A percentile compares a stretch with the other conserved stretches of the same genome.
These are phyloP conservation scores for Coniosporium tulheliwenetii DNA, from an alignment of 2,329 filamentous ascomycete genomes.

Conservation along the genomic window DNA sequence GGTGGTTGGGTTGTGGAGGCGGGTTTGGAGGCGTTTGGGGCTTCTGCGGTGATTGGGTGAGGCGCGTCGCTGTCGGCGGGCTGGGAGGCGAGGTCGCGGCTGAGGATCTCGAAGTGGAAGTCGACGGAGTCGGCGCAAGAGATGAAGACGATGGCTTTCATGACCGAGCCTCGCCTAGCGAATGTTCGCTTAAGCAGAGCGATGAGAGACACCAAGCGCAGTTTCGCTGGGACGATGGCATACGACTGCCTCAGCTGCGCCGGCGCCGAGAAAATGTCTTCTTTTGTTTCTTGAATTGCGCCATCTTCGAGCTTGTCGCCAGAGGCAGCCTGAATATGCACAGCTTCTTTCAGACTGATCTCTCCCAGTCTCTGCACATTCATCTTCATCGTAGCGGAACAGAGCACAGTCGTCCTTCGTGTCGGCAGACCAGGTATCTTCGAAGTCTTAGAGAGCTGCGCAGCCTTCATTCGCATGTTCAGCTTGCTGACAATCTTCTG, in stretches of 20 bases:
- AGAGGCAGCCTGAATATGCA: slow-evolving; percentile 61
- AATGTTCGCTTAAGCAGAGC: slow-evolving; percentile 78
- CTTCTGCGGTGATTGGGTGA: not conserved
- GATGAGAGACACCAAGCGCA: slow-evolving; percentile 76
- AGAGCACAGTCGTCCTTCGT: slow-evolving; percentile 73
- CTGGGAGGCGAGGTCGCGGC: slow-evolving; percentile 17
- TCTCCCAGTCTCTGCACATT: slow-evolving; percentile 87
- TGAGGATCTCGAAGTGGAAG: slow-evolving; percentile 83
- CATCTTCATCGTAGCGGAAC: slow-evolving; percentile 96
- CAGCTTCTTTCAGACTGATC: slow-evolving; percentile 85
- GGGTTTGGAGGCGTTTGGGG: not conserved
- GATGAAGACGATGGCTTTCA: slow-evolving; percentile 95
- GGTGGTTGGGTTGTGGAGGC: too few species aligned
- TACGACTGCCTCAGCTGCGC: slow-evolving; percentile 91
- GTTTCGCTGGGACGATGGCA: slow-evolving; percentile 71
- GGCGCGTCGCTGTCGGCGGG: not conserved
- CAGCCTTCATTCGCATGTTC: slow-evolving; percentile 46
- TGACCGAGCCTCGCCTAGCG: slow-evolving; percentile 73
- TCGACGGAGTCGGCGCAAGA: slow-evolving; percentile 95
- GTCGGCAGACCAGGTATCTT: slow-evolving; percentile 53
- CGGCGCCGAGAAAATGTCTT: slow-evolving; percentile 59
- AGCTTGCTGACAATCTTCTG: slow-evolving; percentile 73
- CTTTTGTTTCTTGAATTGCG: slow-evolving; percentile 24
- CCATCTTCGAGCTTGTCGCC: slow-evolving; percentile 35
- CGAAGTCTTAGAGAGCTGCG: slow-evolving; percentile 41